Base-by-base conservation (phyloP, 805 yeast genomes). In the Kregervanrija pseudodelftensis region DNA sequence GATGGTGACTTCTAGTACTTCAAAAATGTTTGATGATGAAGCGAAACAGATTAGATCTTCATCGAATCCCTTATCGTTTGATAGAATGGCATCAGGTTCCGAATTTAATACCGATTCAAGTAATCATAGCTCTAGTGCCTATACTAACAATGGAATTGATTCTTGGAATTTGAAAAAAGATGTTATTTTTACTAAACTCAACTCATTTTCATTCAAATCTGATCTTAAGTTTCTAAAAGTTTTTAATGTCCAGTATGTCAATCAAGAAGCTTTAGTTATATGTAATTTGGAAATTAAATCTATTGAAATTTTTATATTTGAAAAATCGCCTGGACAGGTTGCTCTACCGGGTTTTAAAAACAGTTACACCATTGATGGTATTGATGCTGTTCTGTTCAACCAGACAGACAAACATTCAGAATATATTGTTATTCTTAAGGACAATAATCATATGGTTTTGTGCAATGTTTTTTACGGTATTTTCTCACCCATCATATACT, bases 121-220 rank as follows among this genome's bases (percentile, higher is more conserved):
- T 16, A 42, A 53, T 13, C 48, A 38, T 59, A 42, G 54, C 56
- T 17, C 51, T 8, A 56, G 58, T 7, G 40, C 44, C 5, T 37
- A 40, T 11, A 45, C 44, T 14, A 40, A 46, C 28, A 44, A 49
- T 9, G 14, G 34, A 13, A 9, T 28, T n/a, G 78, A 70, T 33
- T 49, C 61, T 5, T 58, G 66, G 5, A 51, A 59, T 4, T 59
- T 77, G 16, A 65, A 79, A 35, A 85, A 83, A 52, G 95, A 87
- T 58, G 72, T 82, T 54, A 80, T 82, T n/a, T 64, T 86, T 48
- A 78, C 89, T 0, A 76, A 74, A 54, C 61, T 85, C 2, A 79
- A 78, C 13, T 60, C 74, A 0, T 55, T 62, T 69, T 35, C 65
- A 58, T 42, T 63, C 11, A 57, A 60, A 14, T 64, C 65, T 5